Evolutionary conservation across 2,329 filamentous ascomycete species (phyloP), one percentile per base, ranked within the genome.

Genomic region (Colletotrichum destructivum): DNA sequence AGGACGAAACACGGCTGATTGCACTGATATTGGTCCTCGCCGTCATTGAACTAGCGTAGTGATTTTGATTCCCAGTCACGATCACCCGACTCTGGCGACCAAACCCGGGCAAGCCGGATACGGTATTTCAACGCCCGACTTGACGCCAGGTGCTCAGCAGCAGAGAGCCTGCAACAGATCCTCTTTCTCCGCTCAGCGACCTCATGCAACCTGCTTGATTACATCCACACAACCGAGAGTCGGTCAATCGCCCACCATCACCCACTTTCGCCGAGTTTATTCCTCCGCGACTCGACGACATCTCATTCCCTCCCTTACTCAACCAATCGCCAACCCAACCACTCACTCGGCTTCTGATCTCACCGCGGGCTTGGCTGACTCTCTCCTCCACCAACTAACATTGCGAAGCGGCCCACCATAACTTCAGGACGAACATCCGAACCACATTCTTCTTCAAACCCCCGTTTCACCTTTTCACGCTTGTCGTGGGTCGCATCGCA

Each of bases 401-500:
- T 46, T 60, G 46, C 46, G 46, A 66, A 18, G 44, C 38, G 44
- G 8, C 54, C 46, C 40, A 63, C 46, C 52, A 31, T 26, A 71
- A 63, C 69, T 46, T 60, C 69, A 63, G 65, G 59, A 71, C 69
- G 65, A 69, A 69, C 64, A 57, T 44, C 68, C 69, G 57, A 63
- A 47, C 65, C 59, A 69, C 65, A 47, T 71, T 23, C 68, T 38
- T 31, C 47, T 54, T 60, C 23, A 69, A 71, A 71, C 69, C 59
- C 63, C 55, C 59, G 69, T 71, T 71, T 71, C 69, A 69, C 47
- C 59, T 69, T 62, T 55, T 18, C n/a, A 42, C 49, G 54, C 51
- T 60, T 35, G 42, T 60, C 51, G 42, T 31, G 42, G 23, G 31
- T 59, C 66, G 51, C 47, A 69, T 69, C 66, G 65, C 65, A 60